These are phyloP conservation scores for Paramecium sexaurelia DNA, from an alignment of 73 alveolate species.

Conservation along the genomic window DNA sequence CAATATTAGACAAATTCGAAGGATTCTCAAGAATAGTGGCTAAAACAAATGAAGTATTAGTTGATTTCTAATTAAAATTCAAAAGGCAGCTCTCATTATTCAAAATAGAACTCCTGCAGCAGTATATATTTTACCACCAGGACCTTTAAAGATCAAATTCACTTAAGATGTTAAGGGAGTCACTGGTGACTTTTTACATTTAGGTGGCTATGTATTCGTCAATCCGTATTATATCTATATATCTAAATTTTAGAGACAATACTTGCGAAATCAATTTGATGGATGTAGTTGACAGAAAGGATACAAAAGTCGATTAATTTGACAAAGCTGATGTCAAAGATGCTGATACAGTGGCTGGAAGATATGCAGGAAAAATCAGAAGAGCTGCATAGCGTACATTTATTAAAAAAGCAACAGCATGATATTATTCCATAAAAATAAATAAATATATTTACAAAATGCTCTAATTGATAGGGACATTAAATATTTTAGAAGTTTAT, in stretches of 20 bases:
- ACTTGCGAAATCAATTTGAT: conserved; percentile 63
- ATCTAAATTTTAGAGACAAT: conserved; percentile 61
- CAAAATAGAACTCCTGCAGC: conserved; percentile 69
- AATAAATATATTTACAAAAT: not conserved
- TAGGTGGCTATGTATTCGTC: conserved; percentile 67
- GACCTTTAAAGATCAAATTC: conserved; percentile 64
- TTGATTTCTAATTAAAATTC: not conserved
- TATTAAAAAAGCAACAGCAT: conserved; percentile 62
- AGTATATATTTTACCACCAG: conserved; percentile 68
- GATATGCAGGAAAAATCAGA: conserved; percentile 64
- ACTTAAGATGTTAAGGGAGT: conserved; percentile 64
- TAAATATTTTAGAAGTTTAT: not conserved
- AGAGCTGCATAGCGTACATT: conserved; percentile 55
- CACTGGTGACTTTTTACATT: conserved; percentile 66
- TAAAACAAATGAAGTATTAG: conserved; percentile 61
- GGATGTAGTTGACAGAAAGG: conserved; percentile 68
- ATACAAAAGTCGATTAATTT: conserved; percentile 66
- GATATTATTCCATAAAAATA: conserved; percentile 37
- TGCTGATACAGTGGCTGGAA: conserved; percentile 70
- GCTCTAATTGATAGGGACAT: not conserved
- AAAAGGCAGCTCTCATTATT: conserved; percentile 61
- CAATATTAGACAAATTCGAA: conserved; percentile 52
- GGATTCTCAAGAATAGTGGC: conserved; percentile 67
- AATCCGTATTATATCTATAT: conserved; percentile 36
- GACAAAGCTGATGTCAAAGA: conserved; percentile 64